Base-by-base conservation (phyloP, 805 yeast species). In the Myxozyma monticola region DNA sequence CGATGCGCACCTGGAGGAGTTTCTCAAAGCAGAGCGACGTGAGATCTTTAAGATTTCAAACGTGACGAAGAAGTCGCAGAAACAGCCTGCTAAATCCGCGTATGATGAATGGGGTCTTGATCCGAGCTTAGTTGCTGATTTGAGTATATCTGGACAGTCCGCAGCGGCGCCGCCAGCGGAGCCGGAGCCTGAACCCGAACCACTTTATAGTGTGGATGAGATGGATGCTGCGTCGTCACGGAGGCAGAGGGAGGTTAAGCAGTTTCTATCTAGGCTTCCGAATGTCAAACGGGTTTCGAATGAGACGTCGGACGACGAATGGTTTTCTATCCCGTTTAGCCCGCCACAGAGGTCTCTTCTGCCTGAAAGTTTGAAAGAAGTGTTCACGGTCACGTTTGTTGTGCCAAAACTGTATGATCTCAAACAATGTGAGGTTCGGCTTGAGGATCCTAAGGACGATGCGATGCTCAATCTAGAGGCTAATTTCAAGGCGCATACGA, bases 41-140 rank as follows among this genome's bases (percentile, higher is more conserved):
- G 78, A 76, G 20, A 81, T 87, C 0, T 69, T 85, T 51, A 85
- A 81, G 62, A 73, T 84, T 58, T 82, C 83, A 26, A 75, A 72
- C 33, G 28, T 28, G 9, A 21, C 33, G 12, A 21, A 36, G 22
- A 43, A 35, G 12, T 6, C 21, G 20, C 14, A 4, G n/a, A 12
- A 51, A 45, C 3, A 31, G 28, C 21, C 25, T 24, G 4, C 26
- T 20, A 31, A 42, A 22, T 12, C 38, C 14, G 41, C 56, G 12
- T 28, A 18, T 22, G 39, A 46, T 10, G 55, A 53, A 18, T 53
- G 57, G 57, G 57, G 54, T 9, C 26, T 53, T 28, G 36, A 53
- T 34, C 39, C 49, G 17, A 28, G 34, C 28, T 25, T 9, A 7
- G 8, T 44, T 17, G 41, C 26, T 1, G 25, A 37, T 8, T 10